phyloP scores from a whole-genome alignment of 2,329 filamentous ascomycete genomes.

The Fusarium dlaminii region DNA sequence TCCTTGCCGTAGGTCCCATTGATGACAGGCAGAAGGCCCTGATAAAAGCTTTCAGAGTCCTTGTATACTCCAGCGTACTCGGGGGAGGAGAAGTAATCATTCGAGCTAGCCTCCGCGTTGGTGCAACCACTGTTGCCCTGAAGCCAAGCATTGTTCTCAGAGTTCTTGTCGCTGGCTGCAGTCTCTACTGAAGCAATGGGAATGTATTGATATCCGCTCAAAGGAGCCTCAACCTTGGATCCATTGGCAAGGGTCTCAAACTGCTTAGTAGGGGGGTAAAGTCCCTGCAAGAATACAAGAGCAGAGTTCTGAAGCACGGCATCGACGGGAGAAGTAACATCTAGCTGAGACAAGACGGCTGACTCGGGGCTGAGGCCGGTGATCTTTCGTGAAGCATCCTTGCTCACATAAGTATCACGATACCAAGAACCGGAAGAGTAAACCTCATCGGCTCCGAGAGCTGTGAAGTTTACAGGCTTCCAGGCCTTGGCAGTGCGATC shows the following conservation, averaged over 20 bases:
- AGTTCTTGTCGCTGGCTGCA: conserved; percentile 63
- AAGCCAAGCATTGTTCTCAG: conserved; percentile 67
- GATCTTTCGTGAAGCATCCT: conserved; percentile 68
- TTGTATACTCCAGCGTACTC: conserved; percentile 57
- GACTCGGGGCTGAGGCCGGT: conserved; percentile 71
- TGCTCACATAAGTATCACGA: conserved; percentile 76
- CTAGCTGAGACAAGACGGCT: conserved; percentile 76
- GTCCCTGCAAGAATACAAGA: conserved; percentile 80
- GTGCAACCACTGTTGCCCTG: conserved; percentile 67
- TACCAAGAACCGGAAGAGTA: conserved; percentile 79
- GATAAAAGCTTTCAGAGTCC: conserved; percentile 69
- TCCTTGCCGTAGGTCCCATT: conserved; percentile 59
- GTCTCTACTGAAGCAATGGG: conserved; percentile 71
- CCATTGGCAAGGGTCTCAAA: conserved; percentile 77
- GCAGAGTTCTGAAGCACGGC: conserved; percentile 84
- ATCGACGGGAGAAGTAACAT: conserved; percentile 76
- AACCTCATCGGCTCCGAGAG: conserved; percentile 81
- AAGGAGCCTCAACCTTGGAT: conserved; percentile 69
- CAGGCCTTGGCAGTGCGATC: conserved; percentile 84
- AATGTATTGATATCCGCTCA: conserved; percentile 86
- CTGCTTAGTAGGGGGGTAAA: conserved; percentile 80
- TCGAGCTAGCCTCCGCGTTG: conserved; percentile 64
- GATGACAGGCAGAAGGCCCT: conserved; percentile 62
- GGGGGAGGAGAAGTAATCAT: conserved; percentile 60
- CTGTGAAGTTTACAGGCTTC: conserved; percentile 76